A percentile compares a stretch with the other conserved stretches of the same genome.
These are phyloP conservation scores for Inonotus obliquus DNA, from an alignment of 1,284 basidiomycete genomes.

Conservation along the genomic window DNA sequence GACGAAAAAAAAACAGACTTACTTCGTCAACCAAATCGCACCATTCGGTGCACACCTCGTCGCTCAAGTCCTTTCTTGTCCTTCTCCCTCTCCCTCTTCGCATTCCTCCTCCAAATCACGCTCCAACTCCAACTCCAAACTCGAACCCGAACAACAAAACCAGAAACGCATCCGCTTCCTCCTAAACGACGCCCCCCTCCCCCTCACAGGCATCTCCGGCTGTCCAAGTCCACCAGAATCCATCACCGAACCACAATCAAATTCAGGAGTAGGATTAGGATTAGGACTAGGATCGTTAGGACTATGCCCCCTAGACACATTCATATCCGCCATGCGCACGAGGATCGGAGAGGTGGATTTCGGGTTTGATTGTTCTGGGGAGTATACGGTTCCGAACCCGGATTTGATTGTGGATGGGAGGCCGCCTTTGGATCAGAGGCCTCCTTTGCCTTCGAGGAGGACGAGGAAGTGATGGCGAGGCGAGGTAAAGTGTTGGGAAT, in stretches of 20 bases:
- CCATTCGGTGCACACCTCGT: constrained; percentile 57
- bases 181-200: constrained; percentile 57
- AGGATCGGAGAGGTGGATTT: constrained; percentile 45
- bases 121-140: too few species aligned
- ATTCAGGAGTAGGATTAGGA: too few species aligned
- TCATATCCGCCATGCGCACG: constrained; percentile 44
- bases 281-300: constrained; percentile 51
- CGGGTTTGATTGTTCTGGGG: constrained; percentile 38
- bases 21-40: constrained; percentile 39
- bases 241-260: too few species aligned
- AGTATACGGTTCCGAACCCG: constrained; percentile 38
- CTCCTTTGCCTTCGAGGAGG: background rate
- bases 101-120: background rate
- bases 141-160: background rate
- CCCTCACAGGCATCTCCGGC: constrained; percentile 53
- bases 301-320: constrained; percentile 47
- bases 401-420: constrained; percentile 38
- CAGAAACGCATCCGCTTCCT: constrained; percentile 48
- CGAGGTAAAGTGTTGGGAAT: too few species aligned
- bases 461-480: background rate
- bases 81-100: constrained; percentile 25
- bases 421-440: constrained; percentile 22
- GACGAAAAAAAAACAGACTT: constrained; percentile 32
- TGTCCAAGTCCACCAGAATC: too few species aligned
- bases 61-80: constrained; percentile 56